A percentile compares a stretch with the other conserved stretches of the same genome.
These are phyloP conservation scores for Leccinum subtestaceum DNA, from an alignment of 768 basidiomycete species.

Conservation along the genomic window DNA sequence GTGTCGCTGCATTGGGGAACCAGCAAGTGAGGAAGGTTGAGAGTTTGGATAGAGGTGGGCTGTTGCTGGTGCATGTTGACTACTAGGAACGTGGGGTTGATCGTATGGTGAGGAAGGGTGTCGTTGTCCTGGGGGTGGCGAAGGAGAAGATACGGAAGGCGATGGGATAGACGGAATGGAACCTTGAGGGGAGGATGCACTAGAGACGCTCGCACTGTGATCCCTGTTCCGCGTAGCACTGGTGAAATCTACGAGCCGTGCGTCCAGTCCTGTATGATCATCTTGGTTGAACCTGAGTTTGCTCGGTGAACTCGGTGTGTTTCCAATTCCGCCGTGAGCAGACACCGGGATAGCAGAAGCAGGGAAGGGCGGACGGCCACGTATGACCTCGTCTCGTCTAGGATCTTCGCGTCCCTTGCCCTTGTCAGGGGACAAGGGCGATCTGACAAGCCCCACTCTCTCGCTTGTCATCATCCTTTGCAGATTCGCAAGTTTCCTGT, in stretches of 20 bases:
- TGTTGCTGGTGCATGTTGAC: constrained; percentile 9
- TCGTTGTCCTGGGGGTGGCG: constrained; percentile 31
- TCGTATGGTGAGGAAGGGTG: constrained; percentile 24
- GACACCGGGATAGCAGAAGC: constrained; percentile 9
- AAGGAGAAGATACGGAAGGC: constrained; percentile 55
- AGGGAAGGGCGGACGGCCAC: constrained; percentile 39
- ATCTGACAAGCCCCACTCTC: constrained; percentile 61
- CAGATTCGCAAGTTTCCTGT: constrained; percentile 65
- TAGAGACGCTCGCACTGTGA: constrained; percentile 71
- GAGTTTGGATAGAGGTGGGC: constrained; percentile 13
- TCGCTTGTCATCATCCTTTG: constrained; percentile 75
- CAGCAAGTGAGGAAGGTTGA: constrained; percentile 16
- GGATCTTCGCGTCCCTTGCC: constrained; percentile 31
- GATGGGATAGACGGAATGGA: constrained; percentile 84
- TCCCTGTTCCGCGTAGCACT: constrained; percentile 42
- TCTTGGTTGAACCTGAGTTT: constrained; percentile 11
- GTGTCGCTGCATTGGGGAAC: constrained; percentile 46
- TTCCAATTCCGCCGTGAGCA: not conserved
- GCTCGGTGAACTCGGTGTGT: constrained; percentile 32
- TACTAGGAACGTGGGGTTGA: not conserved
- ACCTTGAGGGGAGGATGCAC: constrained; percentile 68
- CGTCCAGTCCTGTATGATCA: constrained; percentile 28
- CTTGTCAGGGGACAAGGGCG: constrained; percentile 34
- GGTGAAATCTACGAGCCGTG: constrained; percentile 36
- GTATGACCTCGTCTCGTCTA: constrained; percentile 31